A percentile compares a stretch with the other conserved stretches of the same genome.
Evolutionary conservation across 1,284 basidiomycete genomes (phyloP).

Genomic region (Malassezia pachydermatis): DNA sequence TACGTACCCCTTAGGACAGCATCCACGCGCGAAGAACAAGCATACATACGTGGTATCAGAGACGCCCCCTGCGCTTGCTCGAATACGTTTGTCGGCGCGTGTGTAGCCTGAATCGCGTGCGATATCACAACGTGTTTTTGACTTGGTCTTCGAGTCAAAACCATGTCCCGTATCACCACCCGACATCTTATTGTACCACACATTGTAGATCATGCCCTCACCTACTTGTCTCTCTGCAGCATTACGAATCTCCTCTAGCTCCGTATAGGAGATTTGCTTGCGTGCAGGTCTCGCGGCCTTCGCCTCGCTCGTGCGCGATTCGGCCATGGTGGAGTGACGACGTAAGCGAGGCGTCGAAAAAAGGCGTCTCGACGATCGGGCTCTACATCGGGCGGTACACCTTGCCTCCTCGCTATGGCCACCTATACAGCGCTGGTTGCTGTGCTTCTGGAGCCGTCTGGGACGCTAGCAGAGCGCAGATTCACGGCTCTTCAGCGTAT

Average conservation of each 20-base stretch:
- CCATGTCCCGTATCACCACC: constrained; percentile 50
- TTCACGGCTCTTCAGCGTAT: constrained; percentile 7
- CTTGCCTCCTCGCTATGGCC: not conserved
- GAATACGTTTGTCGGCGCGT: constrained; percentile 27
- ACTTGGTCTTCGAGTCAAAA: constrained; percentile 65
- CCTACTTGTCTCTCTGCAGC: constrained; percentile 28
- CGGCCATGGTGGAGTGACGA: not conserved
- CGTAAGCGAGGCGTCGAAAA: not conserved
- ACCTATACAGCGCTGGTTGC: constrained; percentile 14
- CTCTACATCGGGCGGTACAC: constrained; percentile 5
- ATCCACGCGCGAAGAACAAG: constrained; percentile 88
- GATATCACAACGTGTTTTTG: constrained; percentile 79
- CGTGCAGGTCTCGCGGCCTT: constrained; percentile 29
- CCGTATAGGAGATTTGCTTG: constrained; percentile 34
- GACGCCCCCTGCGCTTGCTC: constrained; percentile 3
- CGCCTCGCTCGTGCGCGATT: not conserved
- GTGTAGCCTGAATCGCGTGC: constrained; percentile 83
- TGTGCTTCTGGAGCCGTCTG: constrained; percentile 8
- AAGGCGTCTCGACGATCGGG: no score
- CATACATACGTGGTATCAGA: constrained; percentile 78
- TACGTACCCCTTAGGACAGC: constrained; percentile 75
- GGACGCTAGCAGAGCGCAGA: constrained; percentile 2
- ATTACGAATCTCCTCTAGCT: constrained; percentile 37
- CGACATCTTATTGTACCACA: constrained; percentile 99
- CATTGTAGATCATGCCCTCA: constrained; percentile 54